Evolutionary conservation across 306 rosid species (phyloP).

Genomic region (Inga leiocalycina): DNA sequence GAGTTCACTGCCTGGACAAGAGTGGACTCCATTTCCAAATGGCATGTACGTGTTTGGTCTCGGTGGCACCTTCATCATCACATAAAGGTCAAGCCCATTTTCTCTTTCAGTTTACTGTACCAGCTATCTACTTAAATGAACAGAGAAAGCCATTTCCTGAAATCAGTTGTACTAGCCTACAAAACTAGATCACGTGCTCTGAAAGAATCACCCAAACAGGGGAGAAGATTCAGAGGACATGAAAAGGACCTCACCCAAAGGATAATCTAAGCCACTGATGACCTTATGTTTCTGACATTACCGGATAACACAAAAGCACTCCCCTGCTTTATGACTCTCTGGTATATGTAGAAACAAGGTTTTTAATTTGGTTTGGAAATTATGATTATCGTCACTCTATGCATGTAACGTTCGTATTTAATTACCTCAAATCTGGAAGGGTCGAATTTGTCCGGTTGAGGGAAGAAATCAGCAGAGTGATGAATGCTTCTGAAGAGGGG

Average conservation of each 20-base stretch:
- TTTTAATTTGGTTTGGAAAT: background rate
- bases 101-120: background rate
- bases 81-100: slow-evolving; percentile 28
- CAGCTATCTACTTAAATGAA: background rate
- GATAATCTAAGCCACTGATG: slow-evolving; percentile 37
- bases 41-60: slow-evolving; percentile 89
- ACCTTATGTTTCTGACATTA: slow-evolving; percentile 53
- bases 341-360: background rate
- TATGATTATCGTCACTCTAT: background rate
- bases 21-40: slow-evolving; percentile 89
- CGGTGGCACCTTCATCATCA: slow-evolving; percentile 76
- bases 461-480: slow-evolving; percentile 71
- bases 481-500: slow-evolving; percentile 96
- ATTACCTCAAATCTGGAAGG: slow-evolving; percentile 93
- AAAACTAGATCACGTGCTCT: slow-evolving; percentile 65
- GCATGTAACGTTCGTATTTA: slow-evolving; percentile 19
- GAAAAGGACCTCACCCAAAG: slow-evolving; percentile 5
- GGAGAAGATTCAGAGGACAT: slow-evolving; percentile 20
- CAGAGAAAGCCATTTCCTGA: background rate
- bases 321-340: background rate
- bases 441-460: slow-evolving; percentile 83
- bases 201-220: slow-evolving; percentile 33
- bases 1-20: slow-evolving; percentile 98
- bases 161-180: slow-evolving; percentile 35
- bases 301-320: slow-evolving; percentile 32